Conservation (phyloP, 108 stramenopile species). For the Stephanodiscus minutulus region DNA sequence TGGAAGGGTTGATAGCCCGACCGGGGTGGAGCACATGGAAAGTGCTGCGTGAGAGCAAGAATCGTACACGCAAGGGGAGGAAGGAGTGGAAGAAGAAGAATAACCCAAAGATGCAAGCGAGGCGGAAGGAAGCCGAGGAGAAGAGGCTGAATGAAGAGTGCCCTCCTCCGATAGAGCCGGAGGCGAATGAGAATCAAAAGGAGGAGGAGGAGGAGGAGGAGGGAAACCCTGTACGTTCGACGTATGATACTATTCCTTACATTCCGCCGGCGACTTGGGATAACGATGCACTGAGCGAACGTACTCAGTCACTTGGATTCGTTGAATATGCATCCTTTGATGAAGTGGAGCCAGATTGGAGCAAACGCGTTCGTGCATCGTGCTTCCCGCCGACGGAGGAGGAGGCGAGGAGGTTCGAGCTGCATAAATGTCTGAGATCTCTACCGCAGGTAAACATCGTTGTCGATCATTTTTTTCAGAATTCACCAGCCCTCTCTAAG, state of each 20-base stretch:
- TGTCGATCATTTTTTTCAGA: background rate
- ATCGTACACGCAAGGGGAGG: slow-evolving; percentile 42
- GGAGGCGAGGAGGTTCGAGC: slow-evolving; percentile 71
- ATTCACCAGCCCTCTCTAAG: background rate
- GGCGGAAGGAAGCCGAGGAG: slow-evolving; percentile 55
- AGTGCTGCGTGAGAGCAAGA: slow-evolving; percentile 72
- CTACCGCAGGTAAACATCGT: slow-evolving; percentile 70
- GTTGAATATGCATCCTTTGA: slow-evolving; percentile 62
- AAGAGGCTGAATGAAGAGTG: slow-evolving; percentile 33
- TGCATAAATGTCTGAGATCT: slow-evolving; percentile 92
- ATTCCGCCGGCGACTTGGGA: slow-evolving; percentile 66
- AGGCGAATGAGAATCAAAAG: slow-evolving; percentile 37
- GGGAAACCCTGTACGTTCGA: slow-evolving; percentile 29
- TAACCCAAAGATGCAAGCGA: slow-evolving; percentile 71
- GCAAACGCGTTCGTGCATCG: slow-evolving; percentile 55
- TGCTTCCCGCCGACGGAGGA: slow-evolving; percentile 87
- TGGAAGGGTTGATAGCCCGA: slow-evolving; percentile 79
- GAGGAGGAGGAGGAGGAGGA: slow-evolving; percentile 19
- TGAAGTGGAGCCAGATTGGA: slow-evolving; percentile 70
- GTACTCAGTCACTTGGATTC: slow-evolving; percentile 61
- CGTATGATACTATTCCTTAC: slow-evolving; percentile 46
- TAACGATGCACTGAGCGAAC: slow-evolving; percentile 54
- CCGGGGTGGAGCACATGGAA: slow-evolving; percentile 90
- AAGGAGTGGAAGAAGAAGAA: slow-evolving; percentile 75
- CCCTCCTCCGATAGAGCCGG: slow-evolving; percentile 49